Conservation (phyloP, 805 yeast genomes). For the Candida maltosa region DNA sequence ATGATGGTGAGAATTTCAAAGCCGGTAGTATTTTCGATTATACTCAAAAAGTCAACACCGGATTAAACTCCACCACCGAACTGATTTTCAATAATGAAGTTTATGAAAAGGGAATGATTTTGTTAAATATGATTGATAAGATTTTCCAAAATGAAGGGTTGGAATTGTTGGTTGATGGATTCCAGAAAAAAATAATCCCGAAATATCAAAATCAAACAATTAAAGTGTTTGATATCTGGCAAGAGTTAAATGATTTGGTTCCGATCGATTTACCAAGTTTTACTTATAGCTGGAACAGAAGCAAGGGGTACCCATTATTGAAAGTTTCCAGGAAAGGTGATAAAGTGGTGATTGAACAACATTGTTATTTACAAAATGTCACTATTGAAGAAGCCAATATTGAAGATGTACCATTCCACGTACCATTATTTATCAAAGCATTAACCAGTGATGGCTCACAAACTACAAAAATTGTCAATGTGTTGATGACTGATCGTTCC, state of each 20-base stretch:
- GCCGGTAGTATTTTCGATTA: conserved; percentile 23
- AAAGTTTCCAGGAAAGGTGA: conserved; percentile 6
- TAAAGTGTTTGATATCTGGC: conserved; percentile 56
- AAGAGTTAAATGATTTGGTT: conserved; percentile 26
- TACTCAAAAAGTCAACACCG: conserved; percentile 25
- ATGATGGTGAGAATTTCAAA: conserved; percentile 27
- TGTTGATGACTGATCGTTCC: conserved; percentile 43
- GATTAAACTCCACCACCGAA: conserved; percentile 22
- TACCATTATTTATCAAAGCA: conserved; percentile 53
- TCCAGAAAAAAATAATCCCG: conserved; percentile 35
- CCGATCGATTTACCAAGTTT: conserved; percentile 48
- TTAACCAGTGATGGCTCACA: conserved; percentile 3
- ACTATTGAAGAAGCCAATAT: conserved; percentile 23
- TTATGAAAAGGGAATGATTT: conserved; percentile 59
- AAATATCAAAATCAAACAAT: conserved; percentile 33
- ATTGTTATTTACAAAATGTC: conserved; percentile 25
- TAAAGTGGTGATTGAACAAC: conserved; percentile 30
- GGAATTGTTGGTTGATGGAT: conserved; percentile 6
- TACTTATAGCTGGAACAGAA: conserved; percentile 57
- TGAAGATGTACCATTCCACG: conserved; percentile 60
- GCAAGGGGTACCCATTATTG: conserved; percentile 58
- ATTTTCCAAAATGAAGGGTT: conserved; percentile 9
- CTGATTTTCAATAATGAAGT: conserved; percentile 48
- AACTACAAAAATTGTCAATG: conserved; percentile 31
- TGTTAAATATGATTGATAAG: conserved; percentile 46